Evolutionary conservation across 768 basidiomycete species (phyloP), one percentile per base, ranked within the genome.

Genomic region (Pleurotus salmoneostramineus): DNA sequence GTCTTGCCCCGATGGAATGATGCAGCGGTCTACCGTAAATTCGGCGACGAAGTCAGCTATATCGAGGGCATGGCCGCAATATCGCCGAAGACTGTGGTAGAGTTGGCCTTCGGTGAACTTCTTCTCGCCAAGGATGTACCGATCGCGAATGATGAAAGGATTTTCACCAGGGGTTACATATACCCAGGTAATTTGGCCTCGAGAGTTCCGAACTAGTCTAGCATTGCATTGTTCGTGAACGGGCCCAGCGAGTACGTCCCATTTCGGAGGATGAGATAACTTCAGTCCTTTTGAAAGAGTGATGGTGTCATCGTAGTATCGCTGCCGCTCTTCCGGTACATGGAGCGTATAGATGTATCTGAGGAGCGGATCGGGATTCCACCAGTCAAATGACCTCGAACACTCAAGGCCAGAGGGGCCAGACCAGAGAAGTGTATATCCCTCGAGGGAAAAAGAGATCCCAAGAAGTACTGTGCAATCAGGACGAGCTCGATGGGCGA

Each of bases 111-210:
- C 3, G 4, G 12, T 7, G 6, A 17, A 45, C 6, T 17, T 45
- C 10, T 6, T 45, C 14, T 45, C 10, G 6, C 6, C 6, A 15
- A n/a, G 14, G n/a, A 11, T 11, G 5, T 14, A 45, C 6, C 6
- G 10, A 17, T 45, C 44, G 6, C 17, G 12, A 17, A 45, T 45
- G 14, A 45, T 17, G 44, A 45, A 45, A 17, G 44, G 44, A 11
- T 11, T 17, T 6, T 15, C 17, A 11, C 44, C 44, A 11, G 12
- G 14, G 11, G 44, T 45, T 17, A 14, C n/a, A 10, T 45, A 45
- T 33, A 55, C 45, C 58, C 58, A 59, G 37, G 40, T 59, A 44
- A 52, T 50, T 32, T 51, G 49, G 15, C 31, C 21, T 51, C 58
- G 55, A 7, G 58, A 51, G 4, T 17, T 7, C 15, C 56, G 46